phyloP scores from a whole-genome alignment of 1,139 yeast genomes.

The Zygosaccharomyces pseudobailii region DNA sequence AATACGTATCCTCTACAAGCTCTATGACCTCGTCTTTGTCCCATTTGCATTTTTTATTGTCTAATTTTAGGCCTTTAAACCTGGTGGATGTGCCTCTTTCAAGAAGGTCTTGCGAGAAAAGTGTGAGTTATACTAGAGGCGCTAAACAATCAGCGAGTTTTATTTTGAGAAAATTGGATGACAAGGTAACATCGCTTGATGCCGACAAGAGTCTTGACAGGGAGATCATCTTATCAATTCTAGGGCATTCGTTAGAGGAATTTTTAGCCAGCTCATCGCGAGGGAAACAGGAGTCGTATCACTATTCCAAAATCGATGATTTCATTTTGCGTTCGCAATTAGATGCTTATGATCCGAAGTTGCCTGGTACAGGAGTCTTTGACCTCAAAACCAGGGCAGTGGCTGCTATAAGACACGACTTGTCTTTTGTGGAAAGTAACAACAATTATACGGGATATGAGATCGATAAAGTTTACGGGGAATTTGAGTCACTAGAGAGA shows the following conservation, averaged over 20 bases:
- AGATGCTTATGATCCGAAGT: conserved; percentile 69
- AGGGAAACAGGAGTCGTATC: conserved; percentile 43
- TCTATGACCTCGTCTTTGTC: conserved; percentile 74
- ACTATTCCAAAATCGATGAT: conserved; percentile 63
- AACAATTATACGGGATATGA: conserved; percentile 60
- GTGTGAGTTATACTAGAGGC: conserved; percentile 34
- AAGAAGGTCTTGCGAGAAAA: conserved; percentile 36
- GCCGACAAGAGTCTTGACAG: conserved; percentile 64
- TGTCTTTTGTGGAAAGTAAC: conserved; percentile 53
- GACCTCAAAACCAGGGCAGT: conserved; percentile 92
- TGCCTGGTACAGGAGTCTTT: conserved; percentile 90
- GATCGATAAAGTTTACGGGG: conserved; percentile 56
- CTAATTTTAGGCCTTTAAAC: conserved; percentile 54
- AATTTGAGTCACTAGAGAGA: conserved; percentile 70
- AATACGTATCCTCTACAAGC: conserved; percentile 77
- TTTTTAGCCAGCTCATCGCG: conserved; percentile 51
- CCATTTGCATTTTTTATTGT: conserved; percentile 66
- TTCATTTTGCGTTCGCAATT: conserved; percentile 86
- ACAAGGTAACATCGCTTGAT: conserved; percentile 57
- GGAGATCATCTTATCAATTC: conserved; percentile 65
- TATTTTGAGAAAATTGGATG: conserved; percentile 38
- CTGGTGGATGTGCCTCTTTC: conserved; percentile 40
- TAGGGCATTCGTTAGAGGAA: conserved; percentile 77
- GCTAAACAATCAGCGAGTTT: conserved; percentile 42
- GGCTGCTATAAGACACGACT: conserved; percentile 75